Percentiles rank a stretch among this genome's conserved stretches.
phyloP scores from a whole-genome alignment of 2,329 filamentous ascomycete genomes.

The Pseudocercospora eumusae region DNA sequence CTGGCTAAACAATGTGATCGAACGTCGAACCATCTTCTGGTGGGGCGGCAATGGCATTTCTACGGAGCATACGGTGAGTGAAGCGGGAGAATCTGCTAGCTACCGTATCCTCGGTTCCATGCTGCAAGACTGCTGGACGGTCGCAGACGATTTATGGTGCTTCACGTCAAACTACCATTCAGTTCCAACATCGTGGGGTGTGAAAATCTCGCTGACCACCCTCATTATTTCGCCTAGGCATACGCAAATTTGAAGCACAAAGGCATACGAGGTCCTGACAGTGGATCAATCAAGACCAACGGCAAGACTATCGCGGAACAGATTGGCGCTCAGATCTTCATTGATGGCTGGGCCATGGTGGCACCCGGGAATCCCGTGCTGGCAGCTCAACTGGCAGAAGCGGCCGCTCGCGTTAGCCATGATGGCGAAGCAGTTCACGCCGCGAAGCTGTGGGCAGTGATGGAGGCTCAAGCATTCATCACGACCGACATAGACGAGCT shows the following conservation, averaged over 20 bases:
- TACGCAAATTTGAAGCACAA: slow-evolving; percentile 4
- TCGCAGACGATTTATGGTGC: neutral
- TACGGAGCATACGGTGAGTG: slow-evolving; percentile 3
- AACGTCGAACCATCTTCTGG: slow-evolving; percentile 3
- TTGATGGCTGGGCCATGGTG: slow-evolving; percentile 11
- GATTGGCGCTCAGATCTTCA: slow-evolving; percentile 12
- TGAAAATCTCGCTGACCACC: too few relatives aligned
- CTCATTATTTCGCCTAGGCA: neutral
- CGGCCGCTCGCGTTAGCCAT: slow-evolving; percentile 10
- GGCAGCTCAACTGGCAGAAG: neutral
- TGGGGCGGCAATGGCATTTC: slow-evolving; percentile 12
- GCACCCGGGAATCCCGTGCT: slow-evolving; percentile 2
- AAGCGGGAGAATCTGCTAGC: neutral
- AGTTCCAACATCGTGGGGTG: neutral
- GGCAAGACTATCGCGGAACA: slow-evolving; percentile 8
- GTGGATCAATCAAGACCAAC: slow-evolving; percentile 6
- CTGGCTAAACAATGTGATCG: slow-evolving; percentile 11
- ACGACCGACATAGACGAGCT: slow-evolving; percentile 4
- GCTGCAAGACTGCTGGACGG: neutral
- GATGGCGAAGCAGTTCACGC: slow-evolving; percentile 11
- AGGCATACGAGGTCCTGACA: neutral
- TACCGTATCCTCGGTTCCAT: neutral
- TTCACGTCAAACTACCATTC: neutral
- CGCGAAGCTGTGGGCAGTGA: slow-evolving; percentile 5
- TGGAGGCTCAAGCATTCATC: slow-evolving; percentile 12